Evolutionary conservation across 2,329 filamentous ascomycete species (phyloP), one percentile per base, ranked within the genome.

Genomic region (Cadophora sp.): DNA sequence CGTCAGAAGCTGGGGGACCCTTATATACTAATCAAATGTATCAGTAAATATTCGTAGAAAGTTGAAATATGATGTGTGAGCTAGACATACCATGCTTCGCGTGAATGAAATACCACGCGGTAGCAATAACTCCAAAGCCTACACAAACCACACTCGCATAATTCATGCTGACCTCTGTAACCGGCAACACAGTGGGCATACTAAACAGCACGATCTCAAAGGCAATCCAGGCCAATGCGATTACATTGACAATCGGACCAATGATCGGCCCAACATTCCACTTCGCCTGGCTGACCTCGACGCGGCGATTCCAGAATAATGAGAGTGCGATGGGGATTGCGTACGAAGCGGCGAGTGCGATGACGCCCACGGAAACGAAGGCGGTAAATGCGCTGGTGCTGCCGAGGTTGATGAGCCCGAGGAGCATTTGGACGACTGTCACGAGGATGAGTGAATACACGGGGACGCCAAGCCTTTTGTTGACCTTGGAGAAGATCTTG

Each of bases 281-380:
- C 7, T 93, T 80, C 81, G 88, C 76, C 59, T 85, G 80, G 5
- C 83, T 78, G 1, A 83, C 69, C 78, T 80, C 61, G 79, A 77
- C 88, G 61, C 83, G 87, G 8, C 91, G 85, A 8, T 91, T 89
- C 4, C 89, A 86, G 1, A 91, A 76, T 51, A 91, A 78, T 46
- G 93, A 92, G 72, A 94, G 88, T 0, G 86, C 83, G 58, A 92
- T 87, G 0, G 92, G 92, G 48, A 94, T 92, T 6, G 86, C 91
- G 73, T 94, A 94, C 2, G 89, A 90, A 5, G 94, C 80, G 7
- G 90, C 88, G 0, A 94, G 83, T 1, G 91, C 87, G 8, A 93
- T 90, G 0, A 94, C 91, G 0, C 89, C 91, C 0, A 90, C 87
- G 0, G 89, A 88, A 1, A 91, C 84, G 72, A 93, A 91, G 16